Percentiles rank a stretch among this genome's conserved stretches.
phyloP scores from a whole-genome alignment of 2,329 filamentous ascomycete genomes.

The Tetracladium maxilliforme region DNA sequence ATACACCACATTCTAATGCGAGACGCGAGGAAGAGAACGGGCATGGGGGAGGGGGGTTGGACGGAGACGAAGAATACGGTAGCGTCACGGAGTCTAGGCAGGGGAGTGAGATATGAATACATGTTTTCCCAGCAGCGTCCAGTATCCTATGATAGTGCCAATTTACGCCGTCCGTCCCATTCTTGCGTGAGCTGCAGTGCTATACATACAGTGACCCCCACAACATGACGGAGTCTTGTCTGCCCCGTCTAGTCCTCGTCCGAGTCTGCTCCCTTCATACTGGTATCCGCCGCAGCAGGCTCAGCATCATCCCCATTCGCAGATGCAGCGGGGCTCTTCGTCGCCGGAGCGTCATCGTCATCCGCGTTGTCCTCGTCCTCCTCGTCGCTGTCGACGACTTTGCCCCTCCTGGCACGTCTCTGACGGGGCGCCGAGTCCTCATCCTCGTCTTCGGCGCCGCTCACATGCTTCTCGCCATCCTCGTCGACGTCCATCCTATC shows the following conservation, averaged over 20 bases:
- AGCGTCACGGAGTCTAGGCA: too few species aligned
- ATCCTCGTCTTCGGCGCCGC: slow-evolving; percentile 8
- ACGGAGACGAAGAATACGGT: too few species aligned
- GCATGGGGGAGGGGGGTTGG: too few species aligned
- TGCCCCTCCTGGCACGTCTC: slow-evolving; percentile 9
- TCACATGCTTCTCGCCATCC: slow-evolving; percentile 1
- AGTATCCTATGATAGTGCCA: too few species aligned
- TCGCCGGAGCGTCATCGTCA: slow-evolving; percentile 2
- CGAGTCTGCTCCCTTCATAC: slow-evolving; percentile 1
- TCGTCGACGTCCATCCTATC: slow-evolving; percentile 8
- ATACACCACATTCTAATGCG: too few species aligned
- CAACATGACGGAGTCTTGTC: too few species aligned
- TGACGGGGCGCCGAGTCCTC: slow-evolving; percentile 8
- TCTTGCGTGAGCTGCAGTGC: too few species aligned
- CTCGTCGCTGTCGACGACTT: slow-evolving; percentile 12
- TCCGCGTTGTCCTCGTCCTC: slow-evolving; percentile 12
- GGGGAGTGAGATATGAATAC: too few species aligned
- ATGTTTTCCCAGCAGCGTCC: too few species aligned
- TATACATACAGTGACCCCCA: too few species aligned
- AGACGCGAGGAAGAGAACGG: too few species aligned
- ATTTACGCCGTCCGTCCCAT: too few species aligned
- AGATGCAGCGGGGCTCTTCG: slow-evolving; percentile 1
- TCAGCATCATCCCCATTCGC: slow-evolving; percentile 1
- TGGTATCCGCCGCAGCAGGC: slow-evolving; percentile 1
- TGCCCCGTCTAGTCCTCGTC: slow-evolving; percentile 1